Evolutionary conservation across 2,329 filamentous ascomycete genomes (phyloP).

Genomic region (Talaromyces sp.): DNA sequence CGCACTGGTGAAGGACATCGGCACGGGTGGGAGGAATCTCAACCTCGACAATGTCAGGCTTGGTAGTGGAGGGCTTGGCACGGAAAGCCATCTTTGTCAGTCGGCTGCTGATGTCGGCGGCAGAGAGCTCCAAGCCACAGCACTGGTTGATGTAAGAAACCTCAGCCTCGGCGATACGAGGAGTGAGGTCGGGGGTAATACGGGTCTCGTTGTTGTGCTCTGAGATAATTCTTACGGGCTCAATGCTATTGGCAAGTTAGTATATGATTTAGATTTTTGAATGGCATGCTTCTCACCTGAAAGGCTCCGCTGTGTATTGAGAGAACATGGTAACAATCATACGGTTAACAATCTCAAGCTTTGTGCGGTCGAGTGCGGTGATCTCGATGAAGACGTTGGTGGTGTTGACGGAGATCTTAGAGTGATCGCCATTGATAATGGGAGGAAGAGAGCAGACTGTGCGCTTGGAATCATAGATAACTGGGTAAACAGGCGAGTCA

Average conservation of each 20-base stretch:
- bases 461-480: constrained; percentile 87
- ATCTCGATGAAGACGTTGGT: constrained; percentile 97
- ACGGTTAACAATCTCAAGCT: constrained; percentile 92
- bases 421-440: constrained; percentile 97
- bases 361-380: constrained; percentile 92
- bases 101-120: constrained; percentile 75
- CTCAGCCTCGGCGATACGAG: constrained; percentile 77
- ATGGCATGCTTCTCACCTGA: constrained; percentile 59
- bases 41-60: constrained; percentile 75
- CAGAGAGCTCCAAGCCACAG: constrained; percentile 76
- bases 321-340: constrained; percentile 99
- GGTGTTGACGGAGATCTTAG: constrained; percentile 89
- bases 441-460: constrained; percentile 91
- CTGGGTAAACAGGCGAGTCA: constrained; percentile 90
- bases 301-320: constrained; percentile 81
- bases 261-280: constrained; percentile 4
- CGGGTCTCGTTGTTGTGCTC: constrained; percentile 85
- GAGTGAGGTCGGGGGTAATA: constrained; percentile 77
- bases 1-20: constrained; percentile 93
- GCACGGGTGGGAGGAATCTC: constrained; percentile 85
- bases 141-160: constrained; percentile 93
- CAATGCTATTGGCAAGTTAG: constrained; percentile 56
- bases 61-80: constrained; percentile 72
- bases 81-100: constrained; percentile 86
- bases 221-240: constrained; percentile 89